Conservation (phyloP, 495 filamentous ascomycete genomes). For the Tetracladium marchalianum region DNA sequence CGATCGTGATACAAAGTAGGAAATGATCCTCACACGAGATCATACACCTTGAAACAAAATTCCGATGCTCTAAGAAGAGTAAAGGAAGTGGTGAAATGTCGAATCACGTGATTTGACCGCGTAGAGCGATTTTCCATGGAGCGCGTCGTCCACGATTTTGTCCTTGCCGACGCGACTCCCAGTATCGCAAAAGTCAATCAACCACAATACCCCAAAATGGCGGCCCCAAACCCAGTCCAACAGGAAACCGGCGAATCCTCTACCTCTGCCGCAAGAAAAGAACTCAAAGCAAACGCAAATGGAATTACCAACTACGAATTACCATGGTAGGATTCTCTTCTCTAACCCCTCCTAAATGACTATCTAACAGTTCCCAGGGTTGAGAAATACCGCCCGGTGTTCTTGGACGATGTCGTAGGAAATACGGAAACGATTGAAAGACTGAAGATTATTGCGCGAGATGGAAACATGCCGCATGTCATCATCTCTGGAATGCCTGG, state of each 20-base stretch:
- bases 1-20: no score
- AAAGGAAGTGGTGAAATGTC: no score
- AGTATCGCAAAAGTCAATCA: background rate
- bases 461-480: slow-evolving; percentile 98
- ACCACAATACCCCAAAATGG: slow-evolving; percentile 4
- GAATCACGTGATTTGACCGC: slow-evolving; percentile 32
- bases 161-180: background rate
- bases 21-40: no score
- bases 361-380: slow-evolving; percentile 52
- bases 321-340: slow-evolving; percentile 60
- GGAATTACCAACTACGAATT: slow-evolving; percentile 69
- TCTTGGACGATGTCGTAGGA: slow-evolving; percentile 93
- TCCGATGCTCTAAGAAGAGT: no score
- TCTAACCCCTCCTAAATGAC: slow-evolving; percentile 4
- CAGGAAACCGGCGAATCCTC: slow-evolving; percentile 62
- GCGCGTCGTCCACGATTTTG: slow-evolving; percentile 6
- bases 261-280: slow-evolving; percentile 57
- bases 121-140: slow-evolving; percentile 14
- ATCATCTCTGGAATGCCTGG: slow-evolving; percentile 99
- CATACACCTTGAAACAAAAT: no score
- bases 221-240: slow-evolving; percentile 9
- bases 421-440: slow-evolving; percentile 97
- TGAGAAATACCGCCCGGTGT: slow-evolving; percentile 92
- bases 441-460: slow-evolving; percentile 96
- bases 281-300: slow-evolving; percentile 50